Percentiles rank a stretch among this genome's conserved stretches.
These are phyloP conservation scores for Heteromeles arbutifolia DNA, from an alignment of 306 rosid genomes.

Conservation along the genomic window DNA sequence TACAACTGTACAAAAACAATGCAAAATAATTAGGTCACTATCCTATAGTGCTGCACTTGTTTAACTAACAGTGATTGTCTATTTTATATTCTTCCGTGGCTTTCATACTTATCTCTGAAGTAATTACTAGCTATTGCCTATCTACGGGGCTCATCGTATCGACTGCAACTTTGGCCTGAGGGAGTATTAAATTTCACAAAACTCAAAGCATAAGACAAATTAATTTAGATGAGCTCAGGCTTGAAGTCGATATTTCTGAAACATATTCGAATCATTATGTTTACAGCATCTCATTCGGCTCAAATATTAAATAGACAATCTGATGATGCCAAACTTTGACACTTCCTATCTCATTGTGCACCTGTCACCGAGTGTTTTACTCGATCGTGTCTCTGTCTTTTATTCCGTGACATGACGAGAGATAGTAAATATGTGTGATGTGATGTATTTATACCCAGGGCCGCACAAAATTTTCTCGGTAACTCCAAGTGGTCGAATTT, in stretches of 20 bases:
- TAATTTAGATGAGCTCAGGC: background rate
- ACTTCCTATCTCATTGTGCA: background rate
- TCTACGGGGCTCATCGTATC: background rate
- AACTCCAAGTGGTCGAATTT: background rate
- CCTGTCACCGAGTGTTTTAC: no score
- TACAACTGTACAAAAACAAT: background rate
- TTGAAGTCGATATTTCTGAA: background rate
- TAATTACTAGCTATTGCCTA: background rate
- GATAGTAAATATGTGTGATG: no score
- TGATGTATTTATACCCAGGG: no score
- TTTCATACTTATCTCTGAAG: background rate
- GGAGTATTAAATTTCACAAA: background rate
- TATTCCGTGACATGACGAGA: accelerated
- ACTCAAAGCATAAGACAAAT: constrained; percentile 6
- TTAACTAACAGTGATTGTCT: constrained; percentile 4
- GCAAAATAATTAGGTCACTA: background rate
- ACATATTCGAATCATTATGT: background rate
- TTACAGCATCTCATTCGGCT: background rate
- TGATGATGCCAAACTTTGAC: background rate
- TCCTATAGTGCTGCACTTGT: background rate
- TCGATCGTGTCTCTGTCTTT: no score
- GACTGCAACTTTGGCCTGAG: background rate
- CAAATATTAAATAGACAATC: background rate
- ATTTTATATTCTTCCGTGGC: background rate
- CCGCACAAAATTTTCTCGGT: no score